Percentiles rank a stretch among this genome's conserved stretches.
phyloP scores from a whole-genome alignment of 192 early-diverging fungal genomes.

The Thoreauomyces humboldtii region DNA sequence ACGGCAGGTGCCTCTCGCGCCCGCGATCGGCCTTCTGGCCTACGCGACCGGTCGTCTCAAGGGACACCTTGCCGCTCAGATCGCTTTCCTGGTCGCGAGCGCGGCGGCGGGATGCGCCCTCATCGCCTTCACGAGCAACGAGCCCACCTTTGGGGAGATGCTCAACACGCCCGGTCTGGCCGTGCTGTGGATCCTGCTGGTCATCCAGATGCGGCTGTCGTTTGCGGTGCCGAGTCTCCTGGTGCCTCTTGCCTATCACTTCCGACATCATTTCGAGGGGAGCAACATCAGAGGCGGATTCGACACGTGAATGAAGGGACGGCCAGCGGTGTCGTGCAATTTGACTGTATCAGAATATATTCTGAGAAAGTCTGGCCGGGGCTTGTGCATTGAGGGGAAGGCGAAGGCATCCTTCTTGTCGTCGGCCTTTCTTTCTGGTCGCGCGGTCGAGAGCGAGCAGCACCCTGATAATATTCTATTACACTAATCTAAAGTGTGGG shows the following conservation, averaged over 20 bases:
- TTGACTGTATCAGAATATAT: too few species aligned
- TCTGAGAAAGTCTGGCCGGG: too few species aligned
- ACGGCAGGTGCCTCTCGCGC: conserved; percentile 21
- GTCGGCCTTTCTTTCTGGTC: too few species aligned
- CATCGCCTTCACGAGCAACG: conserved; percentile 8
- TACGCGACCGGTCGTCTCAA: conserved; percentile 22
- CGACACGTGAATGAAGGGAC: too few species aligned
- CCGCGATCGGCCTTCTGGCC: conserved; percentile 21
- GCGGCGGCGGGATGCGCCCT: conserved; percentile 18
- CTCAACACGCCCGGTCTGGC: conserved; percentile 38
- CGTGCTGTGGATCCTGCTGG: conserved; percentile 36
- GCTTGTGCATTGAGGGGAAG: too few species aligned
- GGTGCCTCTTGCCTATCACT: conserved; percentile 19
- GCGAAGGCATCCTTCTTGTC: too few species aligned
- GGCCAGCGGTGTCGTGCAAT: too few species aligned
- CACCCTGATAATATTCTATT: too few species aligned
- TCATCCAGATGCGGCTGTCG: conserved; percentile 32
- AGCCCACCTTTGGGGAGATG: conserved; percentile 37
- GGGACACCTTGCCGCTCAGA: conserved; percentile 4
- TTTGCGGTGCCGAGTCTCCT: conserved; percentile 14
- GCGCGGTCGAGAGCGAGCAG: too few species aligned
- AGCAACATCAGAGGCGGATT: too few species aligned
- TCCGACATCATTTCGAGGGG: too few species aligned
- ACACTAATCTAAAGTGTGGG: too few species aligned
- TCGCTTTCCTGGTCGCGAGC: conserved; percentile 16